Evolutionary conservation across 352 stramenopile species (phyloP), one percentile per base, ranked within the genome.

Genomic region (Globisporangium polare): DNA sequence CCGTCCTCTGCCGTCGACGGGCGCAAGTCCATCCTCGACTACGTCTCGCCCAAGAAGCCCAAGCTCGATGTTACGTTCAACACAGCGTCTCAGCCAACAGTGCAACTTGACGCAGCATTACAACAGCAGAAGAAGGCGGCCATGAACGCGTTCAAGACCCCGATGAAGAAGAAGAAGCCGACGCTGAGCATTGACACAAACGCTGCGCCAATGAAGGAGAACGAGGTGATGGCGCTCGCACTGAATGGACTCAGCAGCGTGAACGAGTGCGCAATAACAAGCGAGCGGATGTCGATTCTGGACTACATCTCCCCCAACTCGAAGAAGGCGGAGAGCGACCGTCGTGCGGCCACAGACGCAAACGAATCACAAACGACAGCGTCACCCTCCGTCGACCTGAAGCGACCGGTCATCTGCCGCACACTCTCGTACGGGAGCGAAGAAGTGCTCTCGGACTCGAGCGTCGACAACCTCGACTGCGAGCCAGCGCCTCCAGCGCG

Each of bases 301-400:
- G 60, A 66, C 53, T 66, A 66, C 60, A 66, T 66, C 33, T 66
- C 60, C 9, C 60, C 60, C 0, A 61, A 66, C 42, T 50, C 60
- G 24, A 66, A 66, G 52, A 46, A 55, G 43, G 18, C 20, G 1
- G 39, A 58, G 58, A 60, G 31, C 22, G 47, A 50, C 10, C 56
- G 35, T 3, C 17, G 4, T 8, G 55, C 55, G 8, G 42, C 35
- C 20, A 22, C 35, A 18, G 27, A 54, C 35, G 31, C 5, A 49
- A 17, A 39, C 10, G 3, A 35, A 39, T 15, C 46, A 42, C 45
- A 46, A 24, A 41, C 3, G 9, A 41, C 33, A 42, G 24, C 29
- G 29, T 7, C 15, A 35, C 31, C 33, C 39, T 20, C 22, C 0
- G 4, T 41, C 9, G 18, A 62, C 3, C 57, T 26, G 12, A 61